Base-by-base conservation (phyloP, 1,284 basidiomycete species). In the Porodaedalea pini region DNA sequence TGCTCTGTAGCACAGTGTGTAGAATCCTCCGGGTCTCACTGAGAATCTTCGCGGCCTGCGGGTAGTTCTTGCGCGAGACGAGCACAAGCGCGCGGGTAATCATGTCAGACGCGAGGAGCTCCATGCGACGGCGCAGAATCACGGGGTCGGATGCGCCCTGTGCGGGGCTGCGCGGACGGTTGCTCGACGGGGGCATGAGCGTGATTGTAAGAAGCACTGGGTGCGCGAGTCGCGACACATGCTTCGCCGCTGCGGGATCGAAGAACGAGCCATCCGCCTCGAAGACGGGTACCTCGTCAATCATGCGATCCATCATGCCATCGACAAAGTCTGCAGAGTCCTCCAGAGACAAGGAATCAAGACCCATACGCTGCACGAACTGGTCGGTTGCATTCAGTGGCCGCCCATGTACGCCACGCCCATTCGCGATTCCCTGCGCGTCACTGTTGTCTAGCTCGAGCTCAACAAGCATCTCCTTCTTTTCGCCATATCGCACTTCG, bases 241-340 rank as follows among this genome's bases (percentile, higher is more conserved):
- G 83, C 71, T 93, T 92, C 31, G 78, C 77, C 2, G 87, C 89
- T 0, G 82, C 79, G 1, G 94, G 94, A 69, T 97, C 94, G 68
- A 86, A 92, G 80, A 93, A 98, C 40, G 90, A 86, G 17, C 93
- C 93, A 65, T 96, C 93, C 23, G 96, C 89, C 68, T 95, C 92
- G 52, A 93, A 83, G 10, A 95, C 90, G 0, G 94, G 93, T 7
- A 94, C 88, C 65, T 98, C 94, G 68, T 97, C 94, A 50, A 94
- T 92, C 85, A 94, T 88, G 52, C 85, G 78, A 64, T 90, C 89
- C 86, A 92, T 90, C 88, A 91, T 89, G 13, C 89, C 89, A 59
- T 91, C 88, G 53, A 81, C 78, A 62, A 92, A 83, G 67, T 89
- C 85, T 1, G 80, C 73, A 2, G 79, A 70, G 62, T 90, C 90